phyloP scores from a whole-genome alignment of 352 stramenopile genomes.

The Phytopythium cucurbitacearum region DNA sequence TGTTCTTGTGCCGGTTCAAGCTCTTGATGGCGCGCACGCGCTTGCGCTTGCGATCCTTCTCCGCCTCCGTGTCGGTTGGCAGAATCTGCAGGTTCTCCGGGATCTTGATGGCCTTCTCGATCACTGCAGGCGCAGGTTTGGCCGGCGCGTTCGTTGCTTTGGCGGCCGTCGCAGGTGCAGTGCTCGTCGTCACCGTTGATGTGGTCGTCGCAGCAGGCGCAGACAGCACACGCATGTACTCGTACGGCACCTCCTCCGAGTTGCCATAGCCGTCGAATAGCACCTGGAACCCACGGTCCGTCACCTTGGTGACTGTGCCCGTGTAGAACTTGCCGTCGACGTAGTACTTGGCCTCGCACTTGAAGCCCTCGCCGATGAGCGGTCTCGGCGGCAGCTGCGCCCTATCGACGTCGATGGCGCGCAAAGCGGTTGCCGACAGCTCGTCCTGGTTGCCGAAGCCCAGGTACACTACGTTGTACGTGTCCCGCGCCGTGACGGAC shows the following conservation, averaged over 20 bases:
- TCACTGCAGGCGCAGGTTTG: conserved; percentile 36
- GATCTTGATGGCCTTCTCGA: conserved; percentile 80
- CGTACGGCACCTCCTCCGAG: conserved; percentile 86
- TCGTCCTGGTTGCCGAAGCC: conserved; percentile 65
- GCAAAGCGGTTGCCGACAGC: conserved; percentile 33
- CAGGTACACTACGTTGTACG: conserved; percentile 70
- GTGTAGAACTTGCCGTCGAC: conserved; percentile 73
- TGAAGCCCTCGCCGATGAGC: conserved; percentile 47
- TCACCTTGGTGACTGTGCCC: conserved; percentile 61
- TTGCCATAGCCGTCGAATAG: conserved; percentile 89
- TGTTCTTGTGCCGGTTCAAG: conserved; percentile 82
- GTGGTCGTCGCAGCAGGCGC: conserved; percentile 3
- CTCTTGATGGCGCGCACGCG: conserved; percentile 81
- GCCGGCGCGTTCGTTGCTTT: conserved; percentile 15
- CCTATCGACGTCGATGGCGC: conserved; percentile 30
- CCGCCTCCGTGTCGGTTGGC: conserved; percentile 76
- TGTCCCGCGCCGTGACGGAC: conserved; percentile 45
- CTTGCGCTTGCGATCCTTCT: conserved; percentile 85
- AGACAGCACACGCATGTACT: conserved; percentile 63
- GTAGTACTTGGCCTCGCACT: conserved; percentile 79
- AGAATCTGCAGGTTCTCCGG: conserved; percentile 82
- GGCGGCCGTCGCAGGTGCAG: conserved; percentile 9
- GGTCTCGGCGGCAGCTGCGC: conserved; percentile 29
- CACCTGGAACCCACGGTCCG: conserved; percentile 71
- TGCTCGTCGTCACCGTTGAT: not conserved